These are phyloP conservation scores for Pseudoneurospora amorphoporcata DNA, from an alignment of 495 filamentous ascomycete genomes.

Conservation along the genomic window DNA sequence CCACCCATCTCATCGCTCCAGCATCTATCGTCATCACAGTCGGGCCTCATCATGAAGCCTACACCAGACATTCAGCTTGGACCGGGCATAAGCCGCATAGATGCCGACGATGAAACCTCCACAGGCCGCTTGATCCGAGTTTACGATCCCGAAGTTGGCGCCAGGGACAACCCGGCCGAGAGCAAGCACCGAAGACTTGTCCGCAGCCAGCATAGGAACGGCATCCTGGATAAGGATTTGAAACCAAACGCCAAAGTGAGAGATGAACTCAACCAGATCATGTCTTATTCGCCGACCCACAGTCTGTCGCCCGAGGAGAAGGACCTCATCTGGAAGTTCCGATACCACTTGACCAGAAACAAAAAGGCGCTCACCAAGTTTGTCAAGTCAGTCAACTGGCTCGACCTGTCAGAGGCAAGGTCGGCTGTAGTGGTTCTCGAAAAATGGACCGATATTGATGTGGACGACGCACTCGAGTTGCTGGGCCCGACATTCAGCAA, in stretches of 20 bases:
- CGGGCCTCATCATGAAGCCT: slow-evolving; percentile 61
- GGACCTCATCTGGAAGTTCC: slow-evolving; percentile 92
- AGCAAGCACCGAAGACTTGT: slow-evolving; percentile 89
- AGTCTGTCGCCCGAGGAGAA: slow-evolving; percentile 81
- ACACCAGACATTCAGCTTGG: slow-evolving; percentile 75
- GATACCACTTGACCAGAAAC: slow-evolving; percentile 84
- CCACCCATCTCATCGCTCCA: slow-evolving; percentile 66
- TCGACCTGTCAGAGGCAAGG: slow-evolving; percentile 70
- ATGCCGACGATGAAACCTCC: slow-evolving; percentile 40
- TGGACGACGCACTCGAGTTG: slow-evolving; percentile 92
- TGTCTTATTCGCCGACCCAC: slow-evolving; percentile 88
- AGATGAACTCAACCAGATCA: slow-evolving; percentile 83
- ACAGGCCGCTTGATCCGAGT: slow-evolving; percentile 61
- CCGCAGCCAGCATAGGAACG: slow-evolving; percentile 78
- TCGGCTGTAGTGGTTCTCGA: slow-evolving; percentile 84
- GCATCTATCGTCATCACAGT: slow-evolving; percentile 49
- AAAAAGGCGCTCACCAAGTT: slow-evolving; percentile 95
- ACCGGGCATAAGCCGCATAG: slow-evolving; percentile 63
- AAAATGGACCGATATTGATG: slow-evolving; percentile 95
- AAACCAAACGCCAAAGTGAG: slow-evolving; percentile 95
- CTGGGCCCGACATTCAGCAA: slow-evolving; percentile 90
- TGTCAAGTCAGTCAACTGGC: slow-evolving; percentile 93
- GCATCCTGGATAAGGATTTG: slow-evolving; percentile 81
- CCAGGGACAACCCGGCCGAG: slow-evolving; percentile 85
- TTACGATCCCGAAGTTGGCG: slow-evolving; percentile 88